A percentile compares a stretch with the other conserved stretches of the same genome.
Conservation (phyloP, 208 protist genomes). For the Jaenimonas drosophilae region DNA sequence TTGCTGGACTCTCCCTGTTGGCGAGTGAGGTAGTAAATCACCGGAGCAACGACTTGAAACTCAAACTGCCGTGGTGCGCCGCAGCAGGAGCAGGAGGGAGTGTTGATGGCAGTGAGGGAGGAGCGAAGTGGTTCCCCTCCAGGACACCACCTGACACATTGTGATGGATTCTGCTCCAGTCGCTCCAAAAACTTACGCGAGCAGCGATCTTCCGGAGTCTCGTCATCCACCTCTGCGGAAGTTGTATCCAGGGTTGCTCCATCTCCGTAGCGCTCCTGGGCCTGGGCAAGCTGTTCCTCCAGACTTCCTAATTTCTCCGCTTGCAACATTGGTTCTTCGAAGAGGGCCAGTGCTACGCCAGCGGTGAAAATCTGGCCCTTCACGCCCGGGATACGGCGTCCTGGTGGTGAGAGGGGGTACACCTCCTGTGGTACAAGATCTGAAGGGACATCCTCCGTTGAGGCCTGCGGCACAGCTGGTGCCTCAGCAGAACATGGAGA, state of each 20-base stretch:
- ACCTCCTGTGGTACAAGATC: conserved; percentile 3
- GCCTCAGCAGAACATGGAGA: not conserved
- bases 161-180: conserved; percentile 52
- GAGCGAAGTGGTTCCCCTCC: conserved; percentile 42
- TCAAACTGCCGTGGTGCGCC: conserved; percentile 53
- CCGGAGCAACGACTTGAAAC: conserved; percentile 70
- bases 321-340: conserved; percentile 34
- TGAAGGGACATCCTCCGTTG: too few relatives aligned
- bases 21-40: conserved; percentile 75
- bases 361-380: conserved; percentile 31
- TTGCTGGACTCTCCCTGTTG: conserved; percentile 40
- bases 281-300: conserved; percentile 46
- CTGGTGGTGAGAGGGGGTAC: conserved; percentile 19
- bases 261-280: conserved; percentile 39
- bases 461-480: too few relatives aligned
- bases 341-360: conserved; percentile 51
- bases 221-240: conserved; percentile 60
- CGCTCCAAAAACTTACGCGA: conserved; percentile 71
- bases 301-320: conserved; percentile 20
- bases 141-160: conserved; percentile 84
- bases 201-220: conserved; percentile 45
- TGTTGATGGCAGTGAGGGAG: conserved; percentile 7
- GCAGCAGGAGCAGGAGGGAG: conserved; percentile 54
- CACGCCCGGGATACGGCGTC: conserved; percentile 17
- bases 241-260: conserved; percentile 40